Conservation (phyloP, 495 filamentous ascomycete genomes). For the Entonaema liquescens region DNA sequence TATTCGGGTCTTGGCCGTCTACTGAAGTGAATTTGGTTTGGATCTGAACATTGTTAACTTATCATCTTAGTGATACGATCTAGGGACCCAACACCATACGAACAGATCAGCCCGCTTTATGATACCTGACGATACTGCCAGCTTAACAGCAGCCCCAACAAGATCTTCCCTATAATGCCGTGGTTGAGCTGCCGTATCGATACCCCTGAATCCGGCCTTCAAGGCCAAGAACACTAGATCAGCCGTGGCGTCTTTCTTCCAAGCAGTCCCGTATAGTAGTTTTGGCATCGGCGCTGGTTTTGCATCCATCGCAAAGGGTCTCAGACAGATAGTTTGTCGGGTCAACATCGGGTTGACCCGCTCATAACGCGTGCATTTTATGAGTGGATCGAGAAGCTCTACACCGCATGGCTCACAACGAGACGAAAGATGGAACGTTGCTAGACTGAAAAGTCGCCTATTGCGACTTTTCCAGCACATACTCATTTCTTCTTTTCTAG, state of each 20-base stretch:
- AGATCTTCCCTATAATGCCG: conserved; percentile 78
- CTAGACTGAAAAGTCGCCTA: neutral
- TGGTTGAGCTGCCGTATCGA: conserved; percentile 84
- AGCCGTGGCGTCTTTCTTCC: conserved; percentile 78
- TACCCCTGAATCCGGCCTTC: conserved; percentile 72
- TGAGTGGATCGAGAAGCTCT: neutral
- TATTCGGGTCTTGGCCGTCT: conserved; percentile 65
- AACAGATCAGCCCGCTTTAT: conserved; percentile 69
- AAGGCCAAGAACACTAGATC: conserved; percentile 75
- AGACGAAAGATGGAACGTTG: conserved; percentile 2
- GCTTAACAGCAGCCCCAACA: conserved; percentile 71
- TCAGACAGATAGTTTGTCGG: neutral
- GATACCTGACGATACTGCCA: conserved; percentile 64
- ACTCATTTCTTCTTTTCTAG: neutral
- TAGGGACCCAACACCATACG: conserved; percentile 50
- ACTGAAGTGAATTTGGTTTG: conserved; percentile 83
- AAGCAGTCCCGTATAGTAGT: conserved; percentile 86
- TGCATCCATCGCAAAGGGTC: conserved; percentile 15
- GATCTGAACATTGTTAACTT: conserved; percentile 57
- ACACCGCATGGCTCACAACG: neutral
- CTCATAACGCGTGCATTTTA: neutral
- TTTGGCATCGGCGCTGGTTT: conserved; percentile 55
- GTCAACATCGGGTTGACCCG: neutral
- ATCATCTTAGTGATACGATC: neutral
- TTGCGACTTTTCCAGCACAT: conserved; percentile 13